A percentile compares a stretch with the other conserved stretches of the same genome.
Evolutionary conservation across 352 stramenopile species (phyloP).

Genomic region (Globisporangium emineosum): DNA sequence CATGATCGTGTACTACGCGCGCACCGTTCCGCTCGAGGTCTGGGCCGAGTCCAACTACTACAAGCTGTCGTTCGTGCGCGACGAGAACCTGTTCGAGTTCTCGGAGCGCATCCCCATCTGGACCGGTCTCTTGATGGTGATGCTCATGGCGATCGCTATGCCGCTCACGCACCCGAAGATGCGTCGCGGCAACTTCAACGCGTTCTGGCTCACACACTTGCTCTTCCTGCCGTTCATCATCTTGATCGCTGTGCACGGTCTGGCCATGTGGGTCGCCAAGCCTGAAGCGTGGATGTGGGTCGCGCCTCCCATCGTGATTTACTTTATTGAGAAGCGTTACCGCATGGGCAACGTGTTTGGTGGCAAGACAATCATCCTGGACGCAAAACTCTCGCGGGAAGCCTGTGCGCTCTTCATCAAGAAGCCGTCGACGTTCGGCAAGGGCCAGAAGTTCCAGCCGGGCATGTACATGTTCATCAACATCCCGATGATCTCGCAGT

Average conservation of each 20-base stretch:
- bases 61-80: slow-evolving; percentile 46
- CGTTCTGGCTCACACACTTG: slow-evolving; percentile 69
- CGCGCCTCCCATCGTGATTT: slow-evolving; percentile 50
- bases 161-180: slow-evolving; percentile 46
- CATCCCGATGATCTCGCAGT: slow-evolving; percentile 65
- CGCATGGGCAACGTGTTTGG: slow-evolving; percentile 52
- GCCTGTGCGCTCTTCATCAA: slow-evolving; percentile 64
- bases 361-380: slow-evolving; percentile 43
- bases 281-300: slow-evolving; percentile 59
- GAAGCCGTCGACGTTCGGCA: slow-evolving; percentile 51
- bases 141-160: slow-evolving; percentile 44
- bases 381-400: slow-evolving; percentile 49
- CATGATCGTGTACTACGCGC: slow-evolving; percentile 52
- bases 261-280: slow-evolving; percentile 57
- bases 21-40: slow-evolving; percentile 27
- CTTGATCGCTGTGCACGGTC: slow-evolving; percentile 54
- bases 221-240: slow-evolving; percentile 68
- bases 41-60: slow-evolving; percentile 48
- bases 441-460: slow-evolving; percentile 45
- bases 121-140: slow-evolving; percentile 58
- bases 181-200: slow-evolving; percentile 57
- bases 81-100: slow-evolving; percentile 45
- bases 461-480: slow-evolving; percentile 87
- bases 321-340: slow-evolving; percentile 61
- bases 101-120: slow-evolving; percentile 51